These are phyloP conservation scores for Talinum fruticosum DNA, from an alignment of 148 eudicot genomes.

Conservation along the genomic window DNA sequence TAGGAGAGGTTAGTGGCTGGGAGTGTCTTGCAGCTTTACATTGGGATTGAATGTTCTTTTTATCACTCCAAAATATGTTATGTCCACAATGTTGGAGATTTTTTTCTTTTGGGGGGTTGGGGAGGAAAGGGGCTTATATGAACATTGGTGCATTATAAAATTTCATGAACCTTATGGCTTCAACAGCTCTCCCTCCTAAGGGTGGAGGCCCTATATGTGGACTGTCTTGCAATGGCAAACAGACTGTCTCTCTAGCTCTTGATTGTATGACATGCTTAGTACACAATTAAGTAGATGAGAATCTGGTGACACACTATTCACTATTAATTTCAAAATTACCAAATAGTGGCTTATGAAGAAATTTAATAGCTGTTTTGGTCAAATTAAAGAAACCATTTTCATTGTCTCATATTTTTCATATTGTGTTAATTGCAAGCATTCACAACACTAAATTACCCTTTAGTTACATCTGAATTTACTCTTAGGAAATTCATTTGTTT, in stretches of 20 bases:
- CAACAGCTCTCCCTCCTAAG: background rate
- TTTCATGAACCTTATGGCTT: background rate
- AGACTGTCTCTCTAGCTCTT: too few species aligned
- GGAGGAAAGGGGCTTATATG: background rate
- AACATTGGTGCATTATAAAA: background rate
- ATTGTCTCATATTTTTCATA: too few species aligned
- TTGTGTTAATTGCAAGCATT: background rate
- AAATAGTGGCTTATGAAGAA: background rate
- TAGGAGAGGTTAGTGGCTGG: slow-evolving; percentile 68
- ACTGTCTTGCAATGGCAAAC: too few species aligned
- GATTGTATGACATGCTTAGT: too few species aligned
- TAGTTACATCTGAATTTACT: too few species aligned
- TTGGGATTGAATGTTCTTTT: background rate
- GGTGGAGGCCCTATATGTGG: background rate
- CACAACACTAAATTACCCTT: background rate
- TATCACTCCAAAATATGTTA: background rate
- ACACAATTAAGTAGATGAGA: background rate
- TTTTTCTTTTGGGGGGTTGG: too few species aligned
- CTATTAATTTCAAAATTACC: background rate
- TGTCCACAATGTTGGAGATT: background rate
- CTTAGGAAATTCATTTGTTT: too few species aligned
- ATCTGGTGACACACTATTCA: background rate
- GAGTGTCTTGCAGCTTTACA: background rate
- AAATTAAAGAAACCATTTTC: background rate
- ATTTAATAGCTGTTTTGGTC: background rate